Conservation (phyloP, 1,139 yeast genomes). For the Fermentozyma sake region DNA sequence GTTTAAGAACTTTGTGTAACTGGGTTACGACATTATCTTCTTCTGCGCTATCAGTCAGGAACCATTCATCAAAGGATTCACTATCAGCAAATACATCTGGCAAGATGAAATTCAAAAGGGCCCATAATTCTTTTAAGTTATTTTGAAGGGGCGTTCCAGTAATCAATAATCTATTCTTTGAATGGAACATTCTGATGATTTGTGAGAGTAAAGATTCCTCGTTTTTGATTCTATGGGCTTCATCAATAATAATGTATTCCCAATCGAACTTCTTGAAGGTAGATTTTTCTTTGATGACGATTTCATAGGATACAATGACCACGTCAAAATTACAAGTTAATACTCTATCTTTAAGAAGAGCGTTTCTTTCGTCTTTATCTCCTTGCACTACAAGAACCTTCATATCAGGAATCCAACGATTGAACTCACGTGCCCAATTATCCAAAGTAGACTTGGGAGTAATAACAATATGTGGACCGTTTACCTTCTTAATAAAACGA, state of each 20-base stretch:
- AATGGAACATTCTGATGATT: slow-evolving; percentile 68
- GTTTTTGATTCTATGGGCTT: slow-evolving; percentile 78
- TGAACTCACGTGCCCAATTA: slow-evolving; percentile 76
- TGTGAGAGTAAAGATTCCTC: slow-evolving; percentile 73
- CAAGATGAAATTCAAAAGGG: slow-evolving; percentile 64
- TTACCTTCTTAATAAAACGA: slow-evolving; percentile 53
- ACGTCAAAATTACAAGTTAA: slow-evolving; percentile 67
- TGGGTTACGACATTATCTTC: slow-evolving; percentile 66
- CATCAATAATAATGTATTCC: slow-evolving; percentile 75
- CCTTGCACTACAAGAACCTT: slow-evolving; percentile 67
- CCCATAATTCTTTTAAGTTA: slow-evolving; percentile 78
- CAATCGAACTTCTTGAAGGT: slow-evolving; percentile 61
- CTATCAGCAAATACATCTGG: slow-evolving; percentile 79
- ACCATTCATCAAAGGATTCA: slow-evolving; percentile 74
- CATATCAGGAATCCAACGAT: slow-evolving; percentile 77
- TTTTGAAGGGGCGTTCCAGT: slow-evolving; percentile 84
- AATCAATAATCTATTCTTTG: slow-evolving; percentile 63
- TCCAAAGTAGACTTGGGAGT: slow-evolving; percentile 79
- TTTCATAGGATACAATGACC: slow-evolving; percentile 69
- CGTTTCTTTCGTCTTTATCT: slow-evolving; percentile 60
- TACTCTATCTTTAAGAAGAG: slow-evolving; percentile 48
- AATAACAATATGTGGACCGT: slow-evolving; percentile 71
- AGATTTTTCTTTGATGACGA: slow-evolving; percentile 69
- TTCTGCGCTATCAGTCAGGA: slow-evolving; percentile 33
- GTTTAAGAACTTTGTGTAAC: slow-evolving; percentile 80